Evolutionary conservation across 2,329 filamentous ascomycete genomes (phyloP), one percentile per base, ranked within the genome.

Genomic region (Pseudocercospora macadamiae): DNA sequence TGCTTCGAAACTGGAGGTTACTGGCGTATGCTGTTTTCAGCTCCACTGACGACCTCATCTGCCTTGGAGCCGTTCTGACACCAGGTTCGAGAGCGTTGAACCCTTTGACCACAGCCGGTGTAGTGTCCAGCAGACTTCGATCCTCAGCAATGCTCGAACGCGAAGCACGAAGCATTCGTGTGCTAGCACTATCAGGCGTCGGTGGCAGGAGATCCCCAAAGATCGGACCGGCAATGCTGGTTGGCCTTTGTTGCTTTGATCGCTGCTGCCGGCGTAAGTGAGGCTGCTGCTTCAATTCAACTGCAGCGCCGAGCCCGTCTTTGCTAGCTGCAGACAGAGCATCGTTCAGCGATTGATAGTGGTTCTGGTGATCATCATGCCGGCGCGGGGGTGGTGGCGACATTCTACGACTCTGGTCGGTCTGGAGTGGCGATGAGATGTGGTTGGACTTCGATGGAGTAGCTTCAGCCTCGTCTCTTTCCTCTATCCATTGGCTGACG

Each of bases 401-500:
- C 28, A 49, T n/a, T 14, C 47, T 44, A 34, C 47, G 34, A 18
- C 19, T 63, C 64, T 8, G 48, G 23, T 37, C 56, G 39, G 51
- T 19, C 19, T 55, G 57, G 19, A 66, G 28, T 2, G 63, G 66
- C 21, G 67, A 59, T n/a, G 68, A 64, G 25, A 68, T 62, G 21
- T 54, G 56, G 37, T 66, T 68, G 3, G 66, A 65, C 55, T 68
- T 71, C 5, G 71, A 71, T 7, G 71, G 71, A 36, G 71, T 71
- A 3, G 61, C 58, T n/a, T 67, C 65, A 30, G 55, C 52, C 10
- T 51, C 62, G 21, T 69, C 63, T 14, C 65, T 60, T 14, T 70
- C 70, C n/a, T 68, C 64, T n/a, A 74, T 73, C 72, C 72, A 74
- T 39, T 70, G 68, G 48, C 67, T 74, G 37, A 74, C 72, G 10